Evolutionary conservation across 768 basidiomycete genomes (phyloP).

Genomic region (Serpula lacrymans): DNA sequence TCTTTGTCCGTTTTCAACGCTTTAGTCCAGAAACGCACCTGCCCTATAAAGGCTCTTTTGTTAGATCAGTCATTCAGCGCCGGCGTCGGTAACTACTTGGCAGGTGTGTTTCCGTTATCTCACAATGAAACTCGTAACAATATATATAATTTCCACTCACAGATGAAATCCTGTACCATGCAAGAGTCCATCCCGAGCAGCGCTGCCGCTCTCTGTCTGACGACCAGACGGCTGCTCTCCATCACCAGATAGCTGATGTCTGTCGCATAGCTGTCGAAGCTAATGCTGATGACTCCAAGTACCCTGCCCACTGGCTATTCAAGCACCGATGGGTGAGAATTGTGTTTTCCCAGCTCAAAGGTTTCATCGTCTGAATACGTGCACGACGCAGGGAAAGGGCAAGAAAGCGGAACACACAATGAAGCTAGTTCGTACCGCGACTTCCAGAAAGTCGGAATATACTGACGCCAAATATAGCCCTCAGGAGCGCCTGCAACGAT

Average conservation of each 20-base stretch:
- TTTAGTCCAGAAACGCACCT: conserved; percentile 49
- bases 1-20: conserved; percentile 46
- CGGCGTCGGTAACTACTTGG: conserved; percentile 82
- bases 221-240: conserved; percentile 46
- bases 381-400: conserved; percentile 60
- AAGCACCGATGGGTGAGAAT: conserved; percentile 62
- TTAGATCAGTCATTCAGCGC: conserved; percentile 79
- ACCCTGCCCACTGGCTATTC: conserved; percentile 68
- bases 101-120: conserved; percentile 41
- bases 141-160: neutral
- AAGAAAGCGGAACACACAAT: conserved; percentile 47
- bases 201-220: conserved; percentile 53
- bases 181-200: conserved; percentile 70
- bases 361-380: conserved; percentile 1
- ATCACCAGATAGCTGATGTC: conserved; percentile 51
- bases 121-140: conserved; percentile 1
- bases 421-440: conserved; percentile 38
- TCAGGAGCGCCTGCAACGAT: conserved; percentile 70
- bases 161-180: conserved; percentile 76
- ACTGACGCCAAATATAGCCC: conserved; percentile 38
- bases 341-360: neutral
- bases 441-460: conserved; percentile 1
- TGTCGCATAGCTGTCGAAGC: conserved; percentile 60
- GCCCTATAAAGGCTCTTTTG: conserved; percentile 72
- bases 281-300: conserved; percentile 65